Conservation (phyloP, 305 asterid genomes). For the Fraxinus sp. region DNA sequence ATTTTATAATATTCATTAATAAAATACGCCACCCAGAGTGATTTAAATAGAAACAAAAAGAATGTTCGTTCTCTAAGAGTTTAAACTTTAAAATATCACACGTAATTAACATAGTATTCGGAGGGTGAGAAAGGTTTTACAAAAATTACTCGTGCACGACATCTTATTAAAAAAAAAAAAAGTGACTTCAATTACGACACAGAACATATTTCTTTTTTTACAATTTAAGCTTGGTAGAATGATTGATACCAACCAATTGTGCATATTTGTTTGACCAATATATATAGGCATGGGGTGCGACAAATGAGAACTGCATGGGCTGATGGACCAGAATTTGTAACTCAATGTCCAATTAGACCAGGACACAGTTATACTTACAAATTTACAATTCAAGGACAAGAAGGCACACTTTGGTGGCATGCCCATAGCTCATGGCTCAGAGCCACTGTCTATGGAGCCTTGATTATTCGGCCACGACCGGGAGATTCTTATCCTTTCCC, state of each 20-base stretch:
- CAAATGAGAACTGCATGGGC: neutral
- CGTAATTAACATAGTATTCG: neutral
- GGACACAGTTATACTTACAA: neutral
- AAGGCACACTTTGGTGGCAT: neutral
- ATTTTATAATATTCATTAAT: too few species aligned
- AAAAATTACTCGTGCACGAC: neutral
- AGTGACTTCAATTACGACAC: neutral
- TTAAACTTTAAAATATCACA: conserved; percentile 35
- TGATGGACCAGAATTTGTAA: neutral
- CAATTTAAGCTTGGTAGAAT: neutral
- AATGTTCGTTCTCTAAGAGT: conserved; percentile 29
- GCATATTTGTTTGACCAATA: neutral
- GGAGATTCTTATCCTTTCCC: conserved; percentile 42
- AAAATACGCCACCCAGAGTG: neutral
- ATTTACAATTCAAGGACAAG: neutral
- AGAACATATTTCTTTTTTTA: too few species aligned
- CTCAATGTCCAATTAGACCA: neutral
- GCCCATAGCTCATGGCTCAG: conserved; percentile 3
- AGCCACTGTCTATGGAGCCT: neutral
- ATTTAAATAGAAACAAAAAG: neutral
- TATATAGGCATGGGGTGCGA: conserved; percentile 24
- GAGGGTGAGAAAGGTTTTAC: neutral
- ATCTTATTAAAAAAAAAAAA: neutral
- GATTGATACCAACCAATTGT: neutral
- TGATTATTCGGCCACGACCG: conserved; percentile 28